Evolutionary conservation across 2,329 filamentous ascomycete species (phyloP), one percentile per base, ranked within the genome.

Genomic region (Fusarium sp.): DNA sequence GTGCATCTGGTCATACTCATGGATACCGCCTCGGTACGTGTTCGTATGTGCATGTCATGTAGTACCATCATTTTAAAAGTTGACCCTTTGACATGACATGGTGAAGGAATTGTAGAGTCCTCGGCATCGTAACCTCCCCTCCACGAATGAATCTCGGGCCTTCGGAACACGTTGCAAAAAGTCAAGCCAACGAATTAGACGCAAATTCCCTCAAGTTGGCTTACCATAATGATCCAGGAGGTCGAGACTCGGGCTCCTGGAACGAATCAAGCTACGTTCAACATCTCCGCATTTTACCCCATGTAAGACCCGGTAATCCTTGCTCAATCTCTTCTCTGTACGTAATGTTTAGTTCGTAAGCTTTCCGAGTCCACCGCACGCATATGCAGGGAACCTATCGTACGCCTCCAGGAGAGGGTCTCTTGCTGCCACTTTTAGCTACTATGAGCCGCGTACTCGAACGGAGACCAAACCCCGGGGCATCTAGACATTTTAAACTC

Each of bases 141-240:
- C 8, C 11, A 6, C 41, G 5, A 45, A 45, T 14, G n/a, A 22
- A 20, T 8, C 41, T 45, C 11, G 20, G 41, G 13, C 0, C n/a
- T 22, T 22, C n/a, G 6, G 11, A 45, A 45, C 20, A 14, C 20
- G 11, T 45, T 20, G 6, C 20, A 20, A 22, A 29, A 8, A 10
- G 11, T 5, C 2, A 2, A 50, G 16, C 7, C 45, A 6, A 16
- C 5, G 0, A 6, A 27, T 10, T 11, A 5, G 1, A 2, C n/a
- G 18, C 16, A 50, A 50, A 8, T n/a, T 10, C 9, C 9, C 45
- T 48, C 43, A 8, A 13, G 16, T 4, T 5, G 8, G 14, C 4
- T 48, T 48, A 0, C 22, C 16, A 16, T 18, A 22, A 27, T 48
- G 2, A 3, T 24, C 8, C 8, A 9, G 43, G 0, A 10, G 5